These are phyloP conservation scores for Eucalyptus grandis DNA, from an alignment of 345 rosid species.

Conservation along the genomic window DNA sequence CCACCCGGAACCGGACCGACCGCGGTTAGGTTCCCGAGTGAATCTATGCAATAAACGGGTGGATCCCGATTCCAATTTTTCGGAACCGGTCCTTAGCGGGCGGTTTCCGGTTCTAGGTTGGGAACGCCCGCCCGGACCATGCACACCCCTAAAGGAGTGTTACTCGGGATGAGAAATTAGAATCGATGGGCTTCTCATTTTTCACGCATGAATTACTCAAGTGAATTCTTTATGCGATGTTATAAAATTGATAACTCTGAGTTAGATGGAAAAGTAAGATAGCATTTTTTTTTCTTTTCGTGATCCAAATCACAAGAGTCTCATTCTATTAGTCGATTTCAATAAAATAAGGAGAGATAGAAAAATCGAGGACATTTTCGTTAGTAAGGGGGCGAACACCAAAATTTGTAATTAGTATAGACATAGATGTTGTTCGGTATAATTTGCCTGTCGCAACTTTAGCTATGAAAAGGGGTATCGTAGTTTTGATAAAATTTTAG, in stretches of 20 bases:
- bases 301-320: not conserved
- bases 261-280: not conserved
- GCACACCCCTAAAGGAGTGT: too few species aligned
- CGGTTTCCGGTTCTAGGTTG: too few species aligned
- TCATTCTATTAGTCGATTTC: accelerated
- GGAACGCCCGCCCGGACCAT: too few species aligned
- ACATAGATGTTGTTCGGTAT: not conserved
- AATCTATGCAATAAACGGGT: too few species aligned
- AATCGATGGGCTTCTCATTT: not conserved
- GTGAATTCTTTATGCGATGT: not conserved
- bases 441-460: not conserved
- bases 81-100: too few species aligned
- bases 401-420: not conserved
- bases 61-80: too few species aligned
- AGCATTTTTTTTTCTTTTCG: not conserved
- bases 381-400: not conserved
- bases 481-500: not conserved
- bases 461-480: not conserved
- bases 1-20: too few species aligned
- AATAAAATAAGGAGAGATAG: not conserved
- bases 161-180: not conserved
- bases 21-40: too few species aligned
- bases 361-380: not conserved
- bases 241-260: not conserved
- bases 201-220: not conserved